Conservation (phyloP, 805 yeast species). For the Kodamaea neixiangensis region DNA sequence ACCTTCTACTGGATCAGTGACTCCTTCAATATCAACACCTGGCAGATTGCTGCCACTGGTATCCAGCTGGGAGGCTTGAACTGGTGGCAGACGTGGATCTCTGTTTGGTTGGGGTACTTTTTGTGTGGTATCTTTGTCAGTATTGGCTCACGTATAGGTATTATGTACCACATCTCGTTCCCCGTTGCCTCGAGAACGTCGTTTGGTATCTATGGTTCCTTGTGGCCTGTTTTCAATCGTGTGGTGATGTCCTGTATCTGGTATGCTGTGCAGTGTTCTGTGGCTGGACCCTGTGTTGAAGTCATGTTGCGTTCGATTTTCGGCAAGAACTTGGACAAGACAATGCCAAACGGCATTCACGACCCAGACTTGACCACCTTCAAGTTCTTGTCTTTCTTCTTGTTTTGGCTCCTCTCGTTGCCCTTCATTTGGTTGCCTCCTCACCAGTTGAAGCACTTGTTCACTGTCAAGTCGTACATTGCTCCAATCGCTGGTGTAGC, state of each 20-base stretch:
- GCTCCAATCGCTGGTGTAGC: slow-evolving; percentile 85
- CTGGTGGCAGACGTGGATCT: slow-evolving; percentile 92
- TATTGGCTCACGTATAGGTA: slow-evolving; percentile 75
- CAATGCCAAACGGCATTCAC: slow-evolving; percentile 63
- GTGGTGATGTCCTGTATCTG: slow-evolving; percentile 86
- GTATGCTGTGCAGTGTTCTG: slow-evolving; percentile 85
- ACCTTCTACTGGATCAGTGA: slow-evolving; percentile 87
- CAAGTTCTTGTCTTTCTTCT: slow-evolving; percentile 71
- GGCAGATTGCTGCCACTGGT: slow-evolving; percentile 91
- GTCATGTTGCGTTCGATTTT: slow-evolving; percentile 75
- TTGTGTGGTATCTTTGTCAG: slow-evolving; percentile 70
- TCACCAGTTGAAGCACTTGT: slow-evolving; percentile 78
- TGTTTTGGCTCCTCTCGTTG: slow-evolving; percentile 77
- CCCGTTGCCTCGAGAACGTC: slow-evolving; percentile 81
- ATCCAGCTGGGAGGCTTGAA: slow-evolving; percentile 67
- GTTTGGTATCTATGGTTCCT: slow-evolving; percentile 83
- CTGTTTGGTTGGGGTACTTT: slow-evolving; percentile 83
- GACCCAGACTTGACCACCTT: slow-evolving; percentile 68
- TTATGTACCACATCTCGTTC: slow-evolving; percentile 78
- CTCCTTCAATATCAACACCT: slow-evolving; percentile 84
- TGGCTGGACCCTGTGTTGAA: slow-evolving; percentile 80
- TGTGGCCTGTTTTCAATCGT: slow-evolving; percentile 88
- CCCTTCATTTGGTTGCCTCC: slow-evolving; percentile 85
- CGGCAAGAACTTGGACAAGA: slow-evolving; percentile 59
- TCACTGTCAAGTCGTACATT: slow-evolving; percentile 75